Base-by-base conservation (phyloP, 176 grass and related monocot genomes). In the Oryza meridionalis region DNA sequence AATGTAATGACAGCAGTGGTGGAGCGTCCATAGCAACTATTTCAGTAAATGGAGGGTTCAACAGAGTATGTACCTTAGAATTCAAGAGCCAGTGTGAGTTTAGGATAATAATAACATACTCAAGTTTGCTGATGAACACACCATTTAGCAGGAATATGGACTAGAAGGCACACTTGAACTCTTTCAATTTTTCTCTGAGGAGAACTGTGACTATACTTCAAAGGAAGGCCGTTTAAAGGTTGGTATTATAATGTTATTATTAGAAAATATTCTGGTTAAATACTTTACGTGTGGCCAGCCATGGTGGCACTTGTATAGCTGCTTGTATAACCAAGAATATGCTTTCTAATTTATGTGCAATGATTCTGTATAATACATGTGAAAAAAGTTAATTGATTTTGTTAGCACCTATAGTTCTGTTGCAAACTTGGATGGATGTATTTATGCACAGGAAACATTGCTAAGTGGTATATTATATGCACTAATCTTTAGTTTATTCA, bases 181-280 rank as follows among this genome's bases (percentile, higher is more conserved):
- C 29, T 91, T 91, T 84, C 86, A 92, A 15, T 93, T 91, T 80
- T 96, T 96, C 84, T 93, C 81, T 22, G 88, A 96, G 73, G 86
- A 96, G 71, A 89, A 91, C 67, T 86, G 24, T 74, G 80, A 70
- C 62, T 85, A 91, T 76, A 22, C 80, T 40, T 84, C 77, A 29
- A 93, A 78, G 71, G 86, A 85, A 81, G 74, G 53, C 77, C 27
- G 63, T 79, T 15, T 67, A 33, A 92, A 92, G 82, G 79, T 86
- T 73, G 70, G 62, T 51, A 74, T 67, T 67, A 14, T 51, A 1
- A 32, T 32, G 33, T 69, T 46, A n/a, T 35, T 76, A 7, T 70
- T 53, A 65, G 40, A 53, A 16, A 65, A 29, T 58, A 24, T 42
- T 82, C 27, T 84, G 31, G 24, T 42, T 83, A 49, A 45, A 65